Evolutionary conservation across 805 yeast species (phyloP), one percentile per base, ranked within the genome.

Genomic region (Starmerella stigmatis): DNA sequence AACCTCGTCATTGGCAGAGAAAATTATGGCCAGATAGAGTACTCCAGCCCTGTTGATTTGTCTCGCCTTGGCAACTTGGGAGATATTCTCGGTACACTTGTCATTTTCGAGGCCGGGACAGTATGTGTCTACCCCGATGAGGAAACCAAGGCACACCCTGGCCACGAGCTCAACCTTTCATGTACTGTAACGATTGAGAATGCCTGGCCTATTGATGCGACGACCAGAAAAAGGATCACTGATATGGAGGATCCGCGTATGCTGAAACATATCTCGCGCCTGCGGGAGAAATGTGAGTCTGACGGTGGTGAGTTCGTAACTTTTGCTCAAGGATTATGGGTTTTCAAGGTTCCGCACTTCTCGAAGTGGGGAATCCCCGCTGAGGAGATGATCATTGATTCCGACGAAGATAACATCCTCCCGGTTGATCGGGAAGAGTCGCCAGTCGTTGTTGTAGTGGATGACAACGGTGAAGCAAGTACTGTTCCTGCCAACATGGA

Each of bases 341-440:
- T 80, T 1, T 86, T 85, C 63, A 74, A 70, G 54, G 96, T 88
- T 8, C 78, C 81, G 54, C 98, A 92, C 66, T 92, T 92, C 58
- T 86, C 95, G 66, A 75, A 83, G 5, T 92, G 96, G 96, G 97
- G 97, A 6, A 64, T 92, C 30, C 46, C 55, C n/a, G 50, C 44
- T n/a, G 53, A 54, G 7, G 56, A 56, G 13, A 53, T 56, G 60
- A 43, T 51, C 10, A 46, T 55, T 10, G 56, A 53, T 13, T 59
- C 57, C 12, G 56, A 51, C 25, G 59, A 53, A 4, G 49, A 26
- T 3, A 35, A 29, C 3, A 13, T 35, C n/a, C 29, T 13, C 13
- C 28, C 19, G 21, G 22, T 25, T 1, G 35, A 7, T n/a, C 19
- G 19, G 22, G n/a, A 16, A 9, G 29, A 21, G 5, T 37, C 23